phyloP scores from a whole-genome alignment of 73 alveolate species.

The Paramecium sexaurelia region DNA sequence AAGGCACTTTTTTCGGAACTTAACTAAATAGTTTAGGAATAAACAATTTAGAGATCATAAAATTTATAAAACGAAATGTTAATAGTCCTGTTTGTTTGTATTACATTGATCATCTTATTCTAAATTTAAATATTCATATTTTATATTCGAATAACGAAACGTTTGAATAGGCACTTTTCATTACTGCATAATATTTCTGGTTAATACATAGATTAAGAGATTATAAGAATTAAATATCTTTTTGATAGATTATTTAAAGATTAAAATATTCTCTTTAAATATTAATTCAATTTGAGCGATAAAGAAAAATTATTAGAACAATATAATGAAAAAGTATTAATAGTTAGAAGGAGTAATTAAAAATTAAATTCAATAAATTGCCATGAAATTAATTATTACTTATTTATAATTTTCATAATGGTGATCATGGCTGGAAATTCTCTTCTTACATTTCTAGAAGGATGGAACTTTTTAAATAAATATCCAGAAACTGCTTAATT shows the following conservation, averaged over 20 bases:
- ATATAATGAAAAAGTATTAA: not conserved
- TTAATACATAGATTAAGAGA: not conserved
- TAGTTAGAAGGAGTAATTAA: not conserved
- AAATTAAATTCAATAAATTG: not conserved
- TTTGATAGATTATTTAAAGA: not conserved
- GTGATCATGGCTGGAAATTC: not conserved
- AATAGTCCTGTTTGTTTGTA: not conserved
- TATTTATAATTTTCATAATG: not conserved
- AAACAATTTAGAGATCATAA: not conserved
- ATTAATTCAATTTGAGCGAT: not conserved
- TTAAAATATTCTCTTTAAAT: not conserved
- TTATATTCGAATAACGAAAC: not conserved
- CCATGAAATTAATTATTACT: not conserved
- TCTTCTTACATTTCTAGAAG: not conserved
- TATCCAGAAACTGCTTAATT: constrained; percentile 25
- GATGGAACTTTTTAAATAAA: not conserved
- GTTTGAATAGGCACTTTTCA: not conserved
- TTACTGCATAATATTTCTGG: not conserved
- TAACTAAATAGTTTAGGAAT: constrained; percentile 16
- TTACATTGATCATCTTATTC: not conserved
- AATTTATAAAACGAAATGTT: not conserved
- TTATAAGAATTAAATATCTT: not conserved
- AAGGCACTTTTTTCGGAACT: not conserved
- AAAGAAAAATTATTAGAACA: not conserved
- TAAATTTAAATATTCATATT: not conserved